Evolutionary conservation across 176 grass and related monocot genomes (phyloP), one percentile per base, ranked within the genome.

Genomic region (Oryza glaberrima): DNA sequence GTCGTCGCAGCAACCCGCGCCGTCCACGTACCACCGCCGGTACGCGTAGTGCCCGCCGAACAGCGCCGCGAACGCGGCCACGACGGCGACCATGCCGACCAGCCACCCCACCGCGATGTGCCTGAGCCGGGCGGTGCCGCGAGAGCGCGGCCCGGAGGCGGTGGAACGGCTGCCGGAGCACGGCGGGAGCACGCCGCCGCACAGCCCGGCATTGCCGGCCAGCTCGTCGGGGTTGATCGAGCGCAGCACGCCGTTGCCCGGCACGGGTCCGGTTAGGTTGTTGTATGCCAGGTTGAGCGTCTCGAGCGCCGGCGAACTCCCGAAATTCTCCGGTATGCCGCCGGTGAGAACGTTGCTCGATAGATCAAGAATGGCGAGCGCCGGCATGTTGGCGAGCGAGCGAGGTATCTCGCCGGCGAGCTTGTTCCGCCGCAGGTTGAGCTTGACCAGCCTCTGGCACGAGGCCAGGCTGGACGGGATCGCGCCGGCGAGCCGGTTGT

Each of bases 241-340:
- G 3, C 96, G 87, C 8, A 98, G 89, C 25, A 98, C 64, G 0
- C 96, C 96, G 60, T 95, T 98, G 38, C 82, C 83, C 3, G 96
- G 96, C 23, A 95, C 93, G 0, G 83, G 87, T 0, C 96, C 96
- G 0, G 91, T 91, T 32, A 98, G 87, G 72, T 98, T 95, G 73
- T 95, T 98, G 89, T 95, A 87, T 1, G 96, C 86, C 49, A 98
- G 83, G 79, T 95, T 94, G 34, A 95, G 87, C 40, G 96, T 94
- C 80, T 98, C 96, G 26, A 98, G 88, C 32, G 96, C 96, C 65
- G 96, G 93, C 43, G 93, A 95, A 78, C 88, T 94, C 46, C 96
- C 96, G 41, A 98, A 98, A n/a, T 94, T 98, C 20, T 94, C 91
- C 41, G 96, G 96, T 28, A 98, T 95, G 65, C 69, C 38, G 6